phyloP scores from a whole-genome alignment of 108 stramenopile species.

The Phaeodactylum tricornutum region DNA sequence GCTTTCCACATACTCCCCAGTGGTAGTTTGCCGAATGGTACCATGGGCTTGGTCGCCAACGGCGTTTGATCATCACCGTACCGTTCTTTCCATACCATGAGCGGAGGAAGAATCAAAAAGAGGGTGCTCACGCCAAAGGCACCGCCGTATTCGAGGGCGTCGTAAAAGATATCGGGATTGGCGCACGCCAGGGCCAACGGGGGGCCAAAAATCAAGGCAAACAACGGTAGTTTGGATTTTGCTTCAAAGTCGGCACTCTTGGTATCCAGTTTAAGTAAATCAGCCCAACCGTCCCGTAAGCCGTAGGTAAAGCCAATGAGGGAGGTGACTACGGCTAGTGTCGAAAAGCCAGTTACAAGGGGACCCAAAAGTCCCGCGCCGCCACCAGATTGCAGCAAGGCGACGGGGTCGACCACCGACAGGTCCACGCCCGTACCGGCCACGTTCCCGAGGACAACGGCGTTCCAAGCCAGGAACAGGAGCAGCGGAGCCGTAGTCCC shows the following conservation, averaged over 20 bases:
- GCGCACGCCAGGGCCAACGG: slow-evolving; percentile 32
- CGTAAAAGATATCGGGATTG: slow-evolving; percentile 45
- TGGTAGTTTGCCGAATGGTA: slow-evolving; percentile 65
- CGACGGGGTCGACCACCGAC: slow-evolving; percentile 26
- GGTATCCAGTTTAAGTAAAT: slow-evolving; percentile 25
- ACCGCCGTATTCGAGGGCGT: slow-evolving; percentile 58
- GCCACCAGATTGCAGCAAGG: slow-evolving; percentile 18
- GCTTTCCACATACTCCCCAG: slow-evolving; percentile 65
- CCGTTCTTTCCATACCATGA: slow-evolving; percentile 69
- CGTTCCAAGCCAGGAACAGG: slow-evolving; percentile 85
- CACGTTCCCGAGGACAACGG: slow-evolving; percentile 59
- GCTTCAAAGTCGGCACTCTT: slow-evolving; percentile 29
- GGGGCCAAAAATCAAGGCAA: slow-evolving; percentile 40
- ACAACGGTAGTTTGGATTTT: slow-evolving; percentile 50
- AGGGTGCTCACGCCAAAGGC: slow-evolving; percentile 60
- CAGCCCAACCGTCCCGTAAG: slow-evolving; percentile 63
- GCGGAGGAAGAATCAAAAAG: slow-evolving; percentile 59
- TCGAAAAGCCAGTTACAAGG: slow-evolving; percentile 42
- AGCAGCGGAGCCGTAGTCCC: slow-evolving; percentile 67
- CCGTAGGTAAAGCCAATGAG: slow-evolving; percentile 68
- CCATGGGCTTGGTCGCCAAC: slow-evolving; percentile 31
- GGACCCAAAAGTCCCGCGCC: slow-evolving; percentile 12
- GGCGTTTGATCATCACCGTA: slow-evolving; percentile 45
- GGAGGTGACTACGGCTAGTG: slow-evolving; percentile 52
- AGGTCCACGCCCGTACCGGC: slow-evolving; percentile 8